A percentile compares a stretch with the other conserved stretches of the same genome.
These are phyloP conservation scores for Verticillium albo-atrum DNA, from an alignment of 2,329 filamentous ascomycete species.

Conservation along the genomic window DNA sequence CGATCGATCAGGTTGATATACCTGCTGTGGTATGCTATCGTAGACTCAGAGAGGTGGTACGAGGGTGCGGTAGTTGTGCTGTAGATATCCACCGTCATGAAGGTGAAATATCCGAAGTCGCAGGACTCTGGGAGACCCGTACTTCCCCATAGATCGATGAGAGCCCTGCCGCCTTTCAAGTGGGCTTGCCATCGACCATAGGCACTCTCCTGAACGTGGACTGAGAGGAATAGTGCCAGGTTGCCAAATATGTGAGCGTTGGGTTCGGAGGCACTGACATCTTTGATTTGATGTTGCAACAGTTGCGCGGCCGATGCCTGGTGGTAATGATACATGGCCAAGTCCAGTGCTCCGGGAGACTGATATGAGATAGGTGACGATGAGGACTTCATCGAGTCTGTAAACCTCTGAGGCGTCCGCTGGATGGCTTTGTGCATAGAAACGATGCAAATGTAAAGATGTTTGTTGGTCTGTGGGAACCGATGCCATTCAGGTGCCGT, in stretches of 20 bases:
- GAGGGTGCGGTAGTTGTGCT: not conserved
- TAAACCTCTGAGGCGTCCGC: not conserved
- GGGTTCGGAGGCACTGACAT: not conserved
- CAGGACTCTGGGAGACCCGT: not conserved
- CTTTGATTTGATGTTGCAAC: not conserved
- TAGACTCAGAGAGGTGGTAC: not conserved
- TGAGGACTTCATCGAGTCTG: not conserved
- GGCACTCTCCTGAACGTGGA: not conserved
- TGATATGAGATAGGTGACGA: not conserved
- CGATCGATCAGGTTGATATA: not conserved
- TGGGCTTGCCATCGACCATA: not conserved
- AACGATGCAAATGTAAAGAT: conserved; percentile 1
- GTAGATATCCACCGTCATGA: conserved; percentile 1
- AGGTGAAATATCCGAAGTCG: not conserved
- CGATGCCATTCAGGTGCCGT: not conserved
- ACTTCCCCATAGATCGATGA: not conserved
- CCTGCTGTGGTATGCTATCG: not conserved
- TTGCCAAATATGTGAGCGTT: not conserved
- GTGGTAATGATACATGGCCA: not conserved
- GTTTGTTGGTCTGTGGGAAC: not conserved
- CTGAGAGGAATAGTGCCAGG: not conserved
- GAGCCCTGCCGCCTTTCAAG: not conserved
- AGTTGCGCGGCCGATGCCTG: not conserved
- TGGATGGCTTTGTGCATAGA: not conserved
- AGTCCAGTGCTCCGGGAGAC: not conserved